Evolutionary conservation across 164 flowering plant genomes (phyloP).

Genomic region (Vitis vinifera): DNA sequence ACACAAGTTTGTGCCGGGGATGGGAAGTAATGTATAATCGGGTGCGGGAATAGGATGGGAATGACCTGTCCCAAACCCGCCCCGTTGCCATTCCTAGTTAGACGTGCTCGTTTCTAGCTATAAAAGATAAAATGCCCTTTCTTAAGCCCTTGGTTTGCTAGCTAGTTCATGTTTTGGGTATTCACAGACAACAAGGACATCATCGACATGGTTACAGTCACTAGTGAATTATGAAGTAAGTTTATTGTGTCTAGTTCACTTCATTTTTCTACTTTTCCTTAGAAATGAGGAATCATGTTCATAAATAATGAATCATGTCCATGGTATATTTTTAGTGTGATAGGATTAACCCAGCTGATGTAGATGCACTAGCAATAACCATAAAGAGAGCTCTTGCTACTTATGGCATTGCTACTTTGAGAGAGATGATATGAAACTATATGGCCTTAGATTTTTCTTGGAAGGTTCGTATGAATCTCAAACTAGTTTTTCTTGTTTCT

Average conservation of each 20-base stretch:
- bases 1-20: no score
- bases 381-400: slow-evolving; percentile 49
- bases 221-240: slow-evolving; percentile 35
- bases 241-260: not conserved
- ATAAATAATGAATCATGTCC: no score
- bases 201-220: slow-evolving; percentile 19
- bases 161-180: not conserved
- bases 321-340: slow-evolving; percentile 45
- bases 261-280: no score
- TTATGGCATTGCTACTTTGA: slow-evolving; percentile 48
- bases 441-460: slow-evolving; percentile 83
- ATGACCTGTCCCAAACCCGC: no score
- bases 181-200: slow-evolving; percentile 36
- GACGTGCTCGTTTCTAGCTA: not conserved
- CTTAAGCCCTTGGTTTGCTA: not conserved
- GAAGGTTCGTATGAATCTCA: slow-evolving; percentile 47
- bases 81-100: no score
- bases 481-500: not conserved
- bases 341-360: slow-evolving; percentile 59
- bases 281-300: no score
- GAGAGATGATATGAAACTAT: slow-evolving; percentile 61
- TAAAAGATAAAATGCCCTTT: not conserved
- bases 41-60: no score
- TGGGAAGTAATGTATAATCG: no score
- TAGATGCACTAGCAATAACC: slow-evolving; percentile 39